Evolutionary conservation across 768 basidiomycete genomes (phyloP).

Genomic region (Kwoniella sp.): DNA sequence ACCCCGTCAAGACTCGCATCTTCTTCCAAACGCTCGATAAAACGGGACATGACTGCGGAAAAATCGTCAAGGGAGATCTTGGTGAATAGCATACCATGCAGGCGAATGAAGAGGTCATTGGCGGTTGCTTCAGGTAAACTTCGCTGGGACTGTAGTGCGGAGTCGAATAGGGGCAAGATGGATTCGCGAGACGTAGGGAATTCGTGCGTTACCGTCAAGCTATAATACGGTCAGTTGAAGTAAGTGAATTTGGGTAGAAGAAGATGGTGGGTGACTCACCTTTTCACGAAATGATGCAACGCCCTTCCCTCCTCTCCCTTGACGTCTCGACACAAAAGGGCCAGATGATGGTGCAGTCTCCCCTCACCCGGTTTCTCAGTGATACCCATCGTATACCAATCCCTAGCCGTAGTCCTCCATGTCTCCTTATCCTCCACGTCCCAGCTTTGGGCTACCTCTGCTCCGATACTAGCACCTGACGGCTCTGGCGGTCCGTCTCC

Average conservation of each 20-base stretch:
- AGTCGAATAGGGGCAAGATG: constrained; percentile 83
- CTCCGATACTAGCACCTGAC: constrained; percentile 69
- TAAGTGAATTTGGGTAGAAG: not conserved
- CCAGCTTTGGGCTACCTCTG: constrained; percentile 74
- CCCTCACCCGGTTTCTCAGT: constrained; percentile 90
- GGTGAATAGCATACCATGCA: constrained; percentile 98
- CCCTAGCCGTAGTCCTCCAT: constrained; percentile 83
- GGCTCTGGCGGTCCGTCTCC: constrained; percentile 57
- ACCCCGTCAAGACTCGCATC: constrained; percentile 61
- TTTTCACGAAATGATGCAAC: constrained; percentile 92
- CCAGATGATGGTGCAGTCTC: constrained; percentile 90
- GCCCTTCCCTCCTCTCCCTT: constrained; percentile 79
- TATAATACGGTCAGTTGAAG: constrained; percentile 52
- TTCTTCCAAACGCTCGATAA: constrained; percentile 81
- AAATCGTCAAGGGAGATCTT: constrained; percentile 94
- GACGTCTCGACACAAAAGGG: constrained; percentile 78
- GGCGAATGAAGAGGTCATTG: constrained; percentile 80
- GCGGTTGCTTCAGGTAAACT: constrained; percentile 66
- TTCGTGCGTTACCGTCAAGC: constrained; percentile 87
- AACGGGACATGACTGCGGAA: constrained; percentile 72
- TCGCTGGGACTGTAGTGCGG: constrained; percentile 70
- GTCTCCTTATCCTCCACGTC: constrained; percentile 80
- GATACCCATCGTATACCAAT: constrained; percentile 89
- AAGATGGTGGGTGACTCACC: constrained; percentile 63
- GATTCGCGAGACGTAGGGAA: constrained; percentile 88